Base-by-base conservation (phyloP, 129 eudicot species). In the Oenanthe sinensis region DNA sequence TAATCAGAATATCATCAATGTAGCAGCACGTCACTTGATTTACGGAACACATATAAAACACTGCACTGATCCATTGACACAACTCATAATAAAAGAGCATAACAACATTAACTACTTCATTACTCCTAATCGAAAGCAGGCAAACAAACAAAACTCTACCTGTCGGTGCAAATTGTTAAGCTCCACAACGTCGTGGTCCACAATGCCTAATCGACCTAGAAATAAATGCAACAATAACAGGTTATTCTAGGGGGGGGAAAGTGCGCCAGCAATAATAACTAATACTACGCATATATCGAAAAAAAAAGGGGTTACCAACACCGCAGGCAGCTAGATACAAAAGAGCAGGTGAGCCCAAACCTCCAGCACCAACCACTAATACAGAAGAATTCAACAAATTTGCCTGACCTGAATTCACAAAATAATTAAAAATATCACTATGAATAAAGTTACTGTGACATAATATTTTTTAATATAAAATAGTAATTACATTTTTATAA, bases 101-200 rank as follows among this genome's bases (percentile, higher is more conserved):
- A 75, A 13, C 55, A 11, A 6, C 62, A 2, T 26, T 13, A 46
- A n/a, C n/a, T n/a, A n/a, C n/a, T n/a, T n/a, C n/a, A n/a, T n/a
- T n/a, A n/a, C n/a, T n/a, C n/a, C n/a, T n/a, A n/a, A n/a, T n/a
- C n/a, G n/a, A n/a, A n/a, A 70, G 28, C 36, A 47, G 17, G 15
- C 24, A 49, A 17, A 36, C 43, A 14, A 40, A 40, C 72, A 6
- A 44, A 30, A 13, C 3, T 71, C 24, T 85, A 96, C 99, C 97
- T 96, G 99, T 83, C 99, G 85, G 83, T 96, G 99, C 78, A 96
- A 83, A 87, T 96, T 96, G 86, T 96, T 96, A 43, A 96, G 94
- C 88, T 96, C 99, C 77, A 96, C 97, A 36, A 96, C 88, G 83
- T 96, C 99, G 84, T 96, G 96, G 89, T 96, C 99, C 79, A 96